These are phyloP conservation scores for Lodderomyces elongisporus DNA, from an alignment of 1,139 yeast species.

Conservation along the genomic window DNA sequence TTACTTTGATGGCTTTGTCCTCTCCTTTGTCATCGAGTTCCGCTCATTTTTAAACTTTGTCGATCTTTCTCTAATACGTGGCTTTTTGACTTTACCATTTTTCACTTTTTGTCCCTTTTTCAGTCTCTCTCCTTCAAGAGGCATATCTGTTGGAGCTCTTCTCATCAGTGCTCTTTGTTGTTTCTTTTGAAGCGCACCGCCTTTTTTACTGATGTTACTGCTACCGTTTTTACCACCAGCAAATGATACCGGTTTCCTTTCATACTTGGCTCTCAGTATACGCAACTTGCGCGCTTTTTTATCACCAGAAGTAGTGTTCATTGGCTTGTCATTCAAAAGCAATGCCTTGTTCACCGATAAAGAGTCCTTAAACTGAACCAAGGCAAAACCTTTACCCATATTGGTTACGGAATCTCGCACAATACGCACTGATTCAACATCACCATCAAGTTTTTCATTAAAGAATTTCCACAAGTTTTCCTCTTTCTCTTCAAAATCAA, in stretches of 20 bases:
- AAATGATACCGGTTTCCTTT: conserved; percentile 21
- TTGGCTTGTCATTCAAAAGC: conserved; percentile 65
- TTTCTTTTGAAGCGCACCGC: conserved; percentile 55
- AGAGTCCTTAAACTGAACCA: conserved; percentile 84
- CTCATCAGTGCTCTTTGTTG: too few species aligned
- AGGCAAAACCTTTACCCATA: conserved; percentile 95
- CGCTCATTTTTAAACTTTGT: conserved; percentile 50
- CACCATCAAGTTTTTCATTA: conserved; percentile 52
- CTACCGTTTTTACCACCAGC: neutral
- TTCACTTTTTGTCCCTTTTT: conserved; percentile 53
- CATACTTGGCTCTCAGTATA: conserved; percentile 69
- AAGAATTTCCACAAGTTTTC: conserved; percentile 87
- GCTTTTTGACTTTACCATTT: conserved; percentile 51
- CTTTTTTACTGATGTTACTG: conserved; percentile 9
- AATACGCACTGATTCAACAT: conserved; percentile 82
- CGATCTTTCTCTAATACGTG: conserved; percentile 64
- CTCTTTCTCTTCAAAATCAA: conserved; percentile 89
- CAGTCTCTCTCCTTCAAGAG: conserved; percentile 81
- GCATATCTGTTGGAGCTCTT: conserved; percentile 14
- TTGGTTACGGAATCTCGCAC: conserved; percentile 91
- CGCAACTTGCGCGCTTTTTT: conserved; percentile 59
- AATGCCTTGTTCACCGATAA: conserved; percentile 80
- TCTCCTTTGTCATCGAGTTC: conserved; percentile 19
- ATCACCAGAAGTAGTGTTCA: conserved; percentile 29
- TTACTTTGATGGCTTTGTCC: too few species aligned